Base-by-base conservation (phyloP, 108 stramenopile genomes). In the Halocafeteria seosinensis region DNA sequence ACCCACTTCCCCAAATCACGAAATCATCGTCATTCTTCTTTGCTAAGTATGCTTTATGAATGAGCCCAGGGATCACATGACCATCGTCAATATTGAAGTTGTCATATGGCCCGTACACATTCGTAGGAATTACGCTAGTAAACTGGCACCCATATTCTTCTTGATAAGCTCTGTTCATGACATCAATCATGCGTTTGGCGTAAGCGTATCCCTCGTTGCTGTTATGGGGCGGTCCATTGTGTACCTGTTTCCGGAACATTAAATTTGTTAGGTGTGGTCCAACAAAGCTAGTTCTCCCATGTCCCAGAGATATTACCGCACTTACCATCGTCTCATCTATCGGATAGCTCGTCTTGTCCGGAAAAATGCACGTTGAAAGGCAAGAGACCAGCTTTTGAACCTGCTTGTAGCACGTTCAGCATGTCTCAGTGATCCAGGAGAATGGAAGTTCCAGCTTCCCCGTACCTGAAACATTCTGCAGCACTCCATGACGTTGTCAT, bases 241-340 rank as follows among this genome's bases (percentile, higher is more conserved):
- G 94, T n/a, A n/a, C n/a, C n/a, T n/a, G n/a, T n/a, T n/a, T n/a
- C n/a, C n/a, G n/a, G n/a, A n/a, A n/a, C n/a, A n/a, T n/a, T n/a
- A n/a, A n/a, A n/a, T 25, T 25, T 12, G 50, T 13, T 17, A 58
- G 17, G 32, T 23, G 32, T 32, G 34, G n/a, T 58, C 17, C 17
- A 58, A 51, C 38, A 23, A n/a, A 63, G 6, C 6, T 60, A 66
- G 34, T 55, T 27, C 42, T 35, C n/a, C n/a, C n/a, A n/a, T n/a
- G n/a, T n/a, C n/a, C n/a, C n/a, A n/a, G n/a, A n/a, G n/a, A n/a
- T n/a, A n/a, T n/a, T n/a, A n/a, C n/a, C n/a, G n/a, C n/a, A n/a
- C n/a, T n/a, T 27, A 95, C 74, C 95, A 94, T 98, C 69, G 91
- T 93, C 78, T 98, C 95, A 69, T 98, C 90, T 64, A 98, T 98